Conservation (phyloP, 495 filamentous ascomycete species). For the Penicillium simplicissimum region DNA sequence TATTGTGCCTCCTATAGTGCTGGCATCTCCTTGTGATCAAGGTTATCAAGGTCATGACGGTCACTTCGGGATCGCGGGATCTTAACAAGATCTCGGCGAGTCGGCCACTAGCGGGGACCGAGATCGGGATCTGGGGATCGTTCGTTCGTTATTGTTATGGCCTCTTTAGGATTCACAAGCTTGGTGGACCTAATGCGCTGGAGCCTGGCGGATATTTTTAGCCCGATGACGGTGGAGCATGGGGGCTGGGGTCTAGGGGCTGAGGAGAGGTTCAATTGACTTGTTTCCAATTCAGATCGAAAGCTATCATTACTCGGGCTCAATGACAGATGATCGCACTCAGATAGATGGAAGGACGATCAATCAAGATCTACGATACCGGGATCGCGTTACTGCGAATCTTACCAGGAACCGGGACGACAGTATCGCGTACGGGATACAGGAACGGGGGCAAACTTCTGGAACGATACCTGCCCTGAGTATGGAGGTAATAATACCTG, state of each 20-base stretch:
- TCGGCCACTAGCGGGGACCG: neutral
- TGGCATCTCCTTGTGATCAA: neutral
- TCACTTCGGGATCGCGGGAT: neutral
- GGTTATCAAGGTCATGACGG: too few species aligned
- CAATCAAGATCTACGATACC: conserved; percentile 3
- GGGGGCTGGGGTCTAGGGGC: neutral
- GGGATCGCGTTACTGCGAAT: conserved; percentile 13
- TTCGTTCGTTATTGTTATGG: neutral
- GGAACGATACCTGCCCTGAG: conserved; percentile 10
- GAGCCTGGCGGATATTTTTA: conserved; percentile 9
- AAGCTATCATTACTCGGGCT: neutral
- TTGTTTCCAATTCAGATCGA: neutral
- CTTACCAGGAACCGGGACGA: conserved; percentile 26
- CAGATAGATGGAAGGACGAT: neutral
- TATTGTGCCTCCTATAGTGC: neutral
- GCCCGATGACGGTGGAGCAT: neutral
- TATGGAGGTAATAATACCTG: conserved; percentile 7
- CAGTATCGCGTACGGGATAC: conserved; percentile 28
- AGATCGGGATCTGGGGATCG: neutral
- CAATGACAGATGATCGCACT: neutral
- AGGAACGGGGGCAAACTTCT: conserved; percentile 9
- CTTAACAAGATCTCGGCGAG: conserved; percentile 1
- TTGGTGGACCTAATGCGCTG: neutral
- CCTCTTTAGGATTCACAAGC: neutral
- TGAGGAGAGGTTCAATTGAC: neutral